Conservation (phyloP, 140 eudicot species). For the Oenanthe javanica region DNA sequence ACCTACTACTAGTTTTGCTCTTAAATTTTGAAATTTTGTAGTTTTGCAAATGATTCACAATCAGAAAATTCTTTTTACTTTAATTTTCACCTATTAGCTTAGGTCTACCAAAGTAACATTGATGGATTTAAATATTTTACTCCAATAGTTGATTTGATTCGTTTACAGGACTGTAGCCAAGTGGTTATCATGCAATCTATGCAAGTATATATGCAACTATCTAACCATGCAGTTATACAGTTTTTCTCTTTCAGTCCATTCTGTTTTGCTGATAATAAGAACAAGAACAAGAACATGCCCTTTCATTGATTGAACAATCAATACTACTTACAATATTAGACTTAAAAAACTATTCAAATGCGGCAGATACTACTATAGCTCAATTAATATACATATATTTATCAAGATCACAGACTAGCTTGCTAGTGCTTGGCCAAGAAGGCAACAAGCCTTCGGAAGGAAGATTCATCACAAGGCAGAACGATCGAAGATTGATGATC, state of each 20-base stretch:
- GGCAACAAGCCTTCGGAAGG: slow-evolving; percentile 22
- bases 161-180: too few relatives aligned
- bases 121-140: too few relatives aligned
- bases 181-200: neutral
- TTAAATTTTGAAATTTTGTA: too few relatives aligned
- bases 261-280: neutral
- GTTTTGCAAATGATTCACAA: too few relatives aligned
- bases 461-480: slow-evolving; percentile 37
- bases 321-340: neutral
- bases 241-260: neutral
- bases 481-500: slow-evolving; percentile 16
- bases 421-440: slow-evolving; percentile 17
- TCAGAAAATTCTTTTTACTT: too few relatives aligned
- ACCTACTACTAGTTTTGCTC: too few relatives aligned
- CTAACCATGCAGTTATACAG: neutral
- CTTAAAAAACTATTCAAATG: neutral
- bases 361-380: neutral
- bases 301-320: neutral
- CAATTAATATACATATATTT: neutral
- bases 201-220: neutral
- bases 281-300: neutral
- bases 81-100: too few relatives aligned
- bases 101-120: too few relatives aligned
- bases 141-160: too few relatives aligned
- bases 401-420: neutral